Conservation (phyloP, 2,329 filamentous ascomycete genomes). For the Botryotinia calthae region DNA sequence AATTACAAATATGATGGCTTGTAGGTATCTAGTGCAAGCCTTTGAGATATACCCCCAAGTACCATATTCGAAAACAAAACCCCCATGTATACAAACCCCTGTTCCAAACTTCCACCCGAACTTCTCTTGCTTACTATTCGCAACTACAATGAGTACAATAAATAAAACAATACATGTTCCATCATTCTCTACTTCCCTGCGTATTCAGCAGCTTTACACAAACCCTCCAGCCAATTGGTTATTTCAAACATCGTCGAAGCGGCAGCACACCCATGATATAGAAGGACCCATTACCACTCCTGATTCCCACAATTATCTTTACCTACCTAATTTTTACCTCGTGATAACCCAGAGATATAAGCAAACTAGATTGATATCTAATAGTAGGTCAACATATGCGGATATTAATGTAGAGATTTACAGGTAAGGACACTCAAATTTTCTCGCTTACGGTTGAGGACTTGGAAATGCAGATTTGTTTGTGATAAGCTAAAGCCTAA, state of each 20-base stretch:
- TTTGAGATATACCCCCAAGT: too few species aligned
- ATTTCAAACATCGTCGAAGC: rapidly evolving
- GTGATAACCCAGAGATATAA: rapidly evolving
- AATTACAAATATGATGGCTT: neutral
- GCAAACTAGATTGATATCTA: too few species aligned
- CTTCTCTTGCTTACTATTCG: too few species aligned
- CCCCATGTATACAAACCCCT: too few species aligned
- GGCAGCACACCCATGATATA: neutral
- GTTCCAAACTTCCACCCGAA: neutral
- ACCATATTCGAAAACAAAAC: neutral
- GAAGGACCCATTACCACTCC: neutral
- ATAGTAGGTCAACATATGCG: too few species aligned
- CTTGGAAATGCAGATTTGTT: too few species aligned
- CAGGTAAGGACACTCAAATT: too few species aligned
- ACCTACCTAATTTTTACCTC: neutral
- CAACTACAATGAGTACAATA: neutral
- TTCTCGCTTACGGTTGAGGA: too few species aligned
- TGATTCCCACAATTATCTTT: neutral
- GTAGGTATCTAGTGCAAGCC: rapidly evolving
- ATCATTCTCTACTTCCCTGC: neutral
- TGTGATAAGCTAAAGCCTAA: too few species aligned
- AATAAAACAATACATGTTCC: neutral
- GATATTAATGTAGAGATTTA: neutral
- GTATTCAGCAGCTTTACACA: rapidly evolving
- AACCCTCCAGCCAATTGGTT: too few species aligned